Evolutionary conservation across 495 filamentous ascomycete species (phyloP), one percentile per base, ranked within the genome.

Genomic region (Friedmanniomyces simplex): DNA sequence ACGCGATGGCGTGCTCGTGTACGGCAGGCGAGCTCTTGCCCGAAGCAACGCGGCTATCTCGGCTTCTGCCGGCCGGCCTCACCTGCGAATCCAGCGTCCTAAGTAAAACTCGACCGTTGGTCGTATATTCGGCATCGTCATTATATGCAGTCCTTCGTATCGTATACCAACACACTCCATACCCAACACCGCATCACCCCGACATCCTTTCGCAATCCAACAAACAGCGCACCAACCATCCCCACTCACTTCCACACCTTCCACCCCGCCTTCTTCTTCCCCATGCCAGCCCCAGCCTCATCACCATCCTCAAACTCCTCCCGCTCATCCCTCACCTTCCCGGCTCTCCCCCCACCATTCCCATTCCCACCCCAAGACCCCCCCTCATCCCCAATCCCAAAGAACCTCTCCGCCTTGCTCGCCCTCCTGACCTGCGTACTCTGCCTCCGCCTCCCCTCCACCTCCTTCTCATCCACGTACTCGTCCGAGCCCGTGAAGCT

Each of bases 401-500:
- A 63, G 39, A 63, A 63, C 47, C 57, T 55, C 49, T 63, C 61
- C 28, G 61, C 61, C 36, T 63, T 63, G 30, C 61, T 60, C 36
- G 46, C 11, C 13, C 45, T 43, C 11, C 61, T 25, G 5, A 6
- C 45, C 37, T 52, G 60, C 56, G 20, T 24, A 14, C 30, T 37
- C 14, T 2, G 49, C 18, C 49, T 37, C 16, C 30, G 26, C 25
- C 16, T 37, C 13, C 4, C 34, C 32, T 32, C 51, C n/a, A 4
- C 50, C 48, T 30, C 20, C 7, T 30, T 28, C 1, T 30, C 14
- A 28, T 55, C 41, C 4, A 47, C 51, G 34, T 47, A 37, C 22
- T 57, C 56, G 24, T 37, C 59, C n/a, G 18, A 41, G 2, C 25
- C 50, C 22, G 56, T 59, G 5, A 59, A 22, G 37, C 55, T 58